Conservation (phyloP, 2,329 filamentous ascomycete genomes). For the Penicillium sp. region DNA sequence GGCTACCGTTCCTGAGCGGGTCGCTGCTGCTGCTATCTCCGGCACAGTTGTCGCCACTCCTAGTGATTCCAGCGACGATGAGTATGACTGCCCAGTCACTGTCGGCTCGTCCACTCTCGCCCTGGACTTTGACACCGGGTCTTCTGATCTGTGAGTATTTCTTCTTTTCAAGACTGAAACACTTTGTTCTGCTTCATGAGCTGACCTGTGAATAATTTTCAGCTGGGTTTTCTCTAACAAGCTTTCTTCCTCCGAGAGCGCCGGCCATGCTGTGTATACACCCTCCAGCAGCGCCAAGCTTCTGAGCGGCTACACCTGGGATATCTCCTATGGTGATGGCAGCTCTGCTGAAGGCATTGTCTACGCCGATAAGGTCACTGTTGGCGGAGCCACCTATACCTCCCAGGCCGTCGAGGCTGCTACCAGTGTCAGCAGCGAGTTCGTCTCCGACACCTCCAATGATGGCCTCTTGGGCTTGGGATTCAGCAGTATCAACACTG, state of each 20-base stretch:
- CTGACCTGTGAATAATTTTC: not conserved
- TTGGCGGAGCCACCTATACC: slow-evolving; percentile 7
- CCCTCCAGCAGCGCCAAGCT: slow-evolving; percentile 5
- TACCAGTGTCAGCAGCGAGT: slow-evolving; percentile 1
- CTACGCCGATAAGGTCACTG: slow-evolving; percentile 8
- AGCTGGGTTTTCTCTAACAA: slow-evolving; percentile 17
- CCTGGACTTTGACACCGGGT: slow-evolving; percentile 14
- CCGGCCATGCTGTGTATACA: slow-evolving; percentile 26
- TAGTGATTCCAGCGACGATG: not conserved
- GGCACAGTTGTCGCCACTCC: not conserved
- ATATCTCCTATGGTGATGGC: slow-evolving; percentile 13
- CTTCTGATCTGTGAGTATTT: slow-evolving; percentile 13
- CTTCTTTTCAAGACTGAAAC: not conserved
- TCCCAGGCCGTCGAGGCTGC: slow-evolving; percentile 15
- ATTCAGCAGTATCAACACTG: slow-evolving; percentile 16
- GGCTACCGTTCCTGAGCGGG: not conserved
- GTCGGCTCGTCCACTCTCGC: not conserved
- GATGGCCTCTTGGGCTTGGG: slow-evolving; percentile 12
- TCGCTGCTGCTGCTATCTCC: not conserved
- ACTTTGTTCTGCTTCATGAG: not conserved
- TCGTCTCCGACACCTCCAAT: slow-evolving; percentile 6
- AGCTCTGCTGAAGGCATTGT: slow-evolving; percentile 11
- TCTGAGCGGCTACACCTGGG: slow-evolving; percentile 8
- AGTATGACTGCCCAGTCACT: not conserved
- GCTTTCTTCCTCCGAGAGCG: slow-evolving; percentile 10